A percentile compares a stretch with the other conserved stretches of the same genome.
These are phyloP conservation scores for Geosmithia putterillii DNA, from an alignment of 2,329 filamentous ascomycete species.

Conservation along the genomic window DNA sequence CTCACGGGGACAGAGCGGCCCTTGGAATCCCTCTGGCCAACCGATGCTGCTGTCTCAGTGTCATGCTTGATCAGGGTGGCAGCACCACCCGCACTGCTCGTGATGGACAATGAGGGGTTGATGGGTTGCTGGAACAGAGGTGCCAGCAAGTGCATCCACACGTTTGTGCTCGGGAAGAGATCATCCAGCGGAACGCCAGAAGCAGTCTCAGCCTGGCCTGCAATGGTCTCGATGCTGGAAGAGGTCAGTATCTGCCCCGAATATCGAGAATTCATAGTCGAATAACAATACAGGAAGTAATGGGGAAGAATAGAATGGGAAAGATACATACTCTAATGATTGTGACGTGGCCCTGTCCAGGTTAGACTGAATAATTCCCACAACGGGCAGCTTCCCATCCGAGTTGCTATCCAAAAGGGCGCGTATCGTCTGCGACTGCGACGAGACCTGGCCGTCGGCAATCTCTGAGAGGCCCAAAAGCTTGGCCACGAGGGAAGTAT, in stretches of 20 bases:
- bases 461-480: conserved; percentile 43
- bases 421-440: conserved; percentile 28
- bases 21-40: conserved; percentile 45
- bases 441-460: conserved; percentile 21
- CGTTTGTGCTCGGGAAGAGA: conserved; percentile 49
- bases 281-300: too few relatives aligned
- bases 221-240: conserved; percentile 37
- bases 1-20: conserved; percentile 63
- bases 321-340: conserved; percentile 34
- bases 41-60: background rate
- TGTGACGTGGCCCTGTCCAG: conserved; percentile 34
- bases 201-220: conserved; percentile 28
- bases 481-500: conserved; percentile 37
- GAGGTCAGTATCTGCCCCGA: background rate
- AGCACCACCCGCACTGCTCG: conserved; percentile 58
- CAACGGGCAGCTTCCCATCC: conserved; percentile 28
- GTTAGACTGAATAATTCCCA: conserved; percentile 42
- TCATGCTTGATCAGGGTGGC: conserved; percentile 43
- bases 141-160: conserved; percentile 55
- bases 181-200: conserved; percentile 19
- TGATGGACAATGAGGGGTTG: conserved; percentile 58
- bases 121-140: conserved; percentile 37
- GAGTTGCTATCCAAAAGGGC: conserved; percentile 30
- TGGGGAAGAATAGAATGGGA: too few relatives aligned
- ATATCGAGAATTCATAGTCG: background rate